phyloP scores from a whole-genome alignment of 345 rosid species.

The Citrus cavaleriei region DNA sequence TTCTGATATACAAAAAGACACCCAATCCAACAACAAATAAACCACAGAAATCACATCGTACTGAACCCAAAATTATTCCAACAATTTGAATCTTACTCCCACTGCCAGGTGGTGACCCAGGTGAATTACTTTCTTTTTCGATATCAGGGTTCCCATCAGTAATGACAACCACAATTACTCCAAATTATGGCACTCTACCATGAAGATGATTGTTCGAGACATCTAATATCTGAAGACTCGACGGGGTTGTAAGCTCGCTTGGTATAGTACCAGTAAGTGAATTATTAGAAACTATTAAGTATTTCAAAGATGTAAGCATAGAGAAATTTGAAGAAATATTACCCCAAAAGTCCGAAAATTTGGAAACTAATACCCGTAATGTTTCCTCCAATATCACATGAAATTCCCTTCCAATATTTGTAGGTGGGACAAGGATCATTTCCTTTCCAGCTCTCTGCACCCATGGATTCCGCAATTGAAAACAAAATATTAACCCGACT shows the following conservation, averaged over 20 bases:
- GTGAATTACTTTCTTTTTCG: constrained; percentile 23
- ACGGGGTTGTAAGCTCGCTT: constrained; percentile 32
- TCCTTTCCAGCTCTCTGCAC: constrained; percentile 36
- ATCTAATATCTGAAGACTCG: constrained; percentile 34
- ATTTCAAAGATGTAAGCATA: constrained; percentile 28
- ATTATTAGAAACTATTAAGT: constrained; percentile 40
- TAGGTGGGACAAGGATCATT: constrained; percentile 45
- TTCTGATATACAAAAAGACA: constrained; percentile 24
- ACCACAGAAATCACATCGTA: constrained; percentile 7
- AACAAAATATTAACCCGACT: constrained; percentile 31
- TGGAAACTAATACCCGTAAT: constrained; percentile 36
- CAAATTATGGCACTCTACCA: constrained; percentile 41
- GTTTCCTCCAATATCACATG: constrained; percentile 29
- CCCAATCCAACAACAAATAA: constrained; percentile 6
- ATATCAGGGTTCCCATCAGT: constrained; percentile 41
- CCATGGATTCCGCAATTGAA: constrained; percentile 25
- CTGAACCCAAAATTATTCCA: constrained; percentile 5
- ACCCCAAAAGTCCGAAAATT: constrained; percentile 48
- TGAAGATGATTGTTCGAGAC: constrained; percentile 39
- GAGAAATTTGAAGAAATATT: constrained; percentile 48
- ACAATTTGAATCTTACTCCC: not conserved
- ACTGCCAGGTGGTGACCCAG: not conserved
- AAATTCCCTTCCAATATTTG: constrained; percentile 43
- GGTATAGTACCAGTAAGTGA: constrained; percentile 51
- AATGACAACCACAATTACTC: constrained; percentile 15